Evolutionary conservation across 1,284 basidiomycete species (phyloP), one percentile per base, ranked within the genome.

Genomic region (Leccinum ponderosum): DNA sequence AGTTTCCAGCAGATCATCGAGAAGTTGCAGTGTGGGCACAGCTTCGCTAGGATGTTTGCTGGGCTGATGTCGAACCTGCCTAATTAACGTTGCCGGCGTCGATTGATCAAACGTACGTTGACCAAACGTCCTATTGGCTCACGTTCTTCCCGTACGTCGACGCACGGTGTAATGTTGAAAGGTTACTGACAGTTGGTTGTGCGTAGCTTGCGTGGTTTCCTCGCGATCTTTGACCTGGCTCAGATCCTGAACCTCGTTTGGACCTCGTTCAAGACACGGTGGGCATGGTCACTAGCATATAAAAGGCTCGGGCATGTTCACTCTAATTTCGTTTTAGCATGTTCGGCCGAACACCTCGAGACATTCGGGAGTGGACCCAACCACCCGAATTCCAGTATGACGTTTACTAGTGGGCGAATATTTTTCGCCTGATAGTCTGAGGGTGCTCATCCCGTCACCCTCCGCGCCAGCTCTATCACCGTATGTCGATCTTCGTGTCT

Each of bases 321-420:
- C 35, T 37, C 33, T 59, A 25, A 35, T 20, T 2, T 53, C n/a
- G 33, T 20, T 31, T 55, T 59, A 93, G 91, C 60, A 76, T 95
- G 53, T 93, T 98, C 70, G 94, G 95, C n/a, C 89, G 96, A 60
- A 99, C 97, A 0, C 97, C 96, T 52, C 87, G 97, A 67, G 95
- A 98, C 70, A 94, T 98, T 61, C 85, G 95, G 57, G 95, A 98
- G 69, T 96, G 93, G 89, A 98, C 97, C 6, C 92, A 96, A 73
- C 97, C 97, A 15, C 93, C 93, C 4, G 87, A 90, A 44, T 98
- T 98, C 73, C 89, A 96, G 69, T 98, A 92, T 77, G 85, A 93
- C 11, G 85, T 96, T 61, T 95, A 94, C 76, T 95, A 92, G 89
- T 93, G 66, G 75, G 89, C 82, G 20, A 53, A 53, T 52, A 1